Percentiles rank a stretch among this genome's conserved stretches.
phyloP scores from a whole-genome alignment of 441 rosid species.

The Lepidium campestre region DNA sequence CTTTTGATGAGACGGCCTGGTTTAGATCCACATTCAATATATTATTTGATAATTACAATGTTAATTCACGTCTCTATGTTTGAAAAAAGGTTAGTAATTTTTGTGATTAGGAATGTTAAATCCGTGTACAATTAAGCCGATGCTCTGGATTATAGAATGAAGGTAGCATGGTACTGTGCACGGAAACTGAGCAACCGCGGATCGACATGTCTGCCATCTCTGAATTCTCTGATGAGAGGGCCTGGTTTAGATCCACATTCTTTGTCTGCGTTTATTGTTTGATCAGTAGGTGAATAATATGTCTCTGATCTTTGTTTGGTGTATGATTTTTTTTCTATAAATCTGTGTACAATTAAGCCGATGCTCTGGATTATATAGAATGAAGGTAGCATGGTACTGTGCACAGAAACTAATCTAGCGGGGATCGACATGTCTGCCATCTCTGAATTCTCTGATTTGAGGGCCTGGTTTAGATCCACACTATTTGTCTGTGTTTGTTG shows the following conservation, averaged over 20 bases:
- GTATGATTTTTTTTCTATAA: neutral
- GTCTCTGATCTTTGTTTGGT: neutral
- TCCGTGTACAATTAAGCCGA: conserved; percentile 52
- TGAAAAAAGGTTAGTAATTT: too few relatives aligned
- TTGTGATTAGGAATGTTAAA: neutral
- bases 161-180: conserved; percentile 57
- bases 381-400: conserved; percentile 61
- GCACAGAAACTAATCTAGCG: conserved; percentile 33
- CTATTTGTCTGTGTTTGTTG: neutral
- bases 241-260: conserved; percentile 43
- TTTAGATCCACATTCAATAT: conserved; percentile 29
- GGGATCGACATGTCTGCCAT: conserved; percentile 51
- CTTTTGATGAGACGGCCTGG: conserved; percentile 46
- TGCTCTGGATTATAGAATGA: conserved; percentile 43
- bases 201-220: conserved; percentile 50
- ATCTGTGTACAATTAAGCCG: conserved; percentile 51
- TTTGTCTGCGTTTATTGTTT: neutral
- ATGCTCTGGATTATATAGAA: conserved; percentile 40
- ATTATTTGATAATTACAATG: neutral
- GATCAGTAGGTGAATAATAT: too few relatives aligned
- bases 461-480: conserved; percentile 47
- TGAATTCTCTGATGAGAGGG: conserved; percentile 39
- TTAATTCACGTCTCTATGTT: neutral
- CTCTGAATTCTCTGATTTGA: conserved; percentile 38
- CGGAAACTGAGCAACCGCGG: conserved; percentile 31